Conservation (phyloP, 345 rosid genomes). For the Populus deltoides region DNA sequence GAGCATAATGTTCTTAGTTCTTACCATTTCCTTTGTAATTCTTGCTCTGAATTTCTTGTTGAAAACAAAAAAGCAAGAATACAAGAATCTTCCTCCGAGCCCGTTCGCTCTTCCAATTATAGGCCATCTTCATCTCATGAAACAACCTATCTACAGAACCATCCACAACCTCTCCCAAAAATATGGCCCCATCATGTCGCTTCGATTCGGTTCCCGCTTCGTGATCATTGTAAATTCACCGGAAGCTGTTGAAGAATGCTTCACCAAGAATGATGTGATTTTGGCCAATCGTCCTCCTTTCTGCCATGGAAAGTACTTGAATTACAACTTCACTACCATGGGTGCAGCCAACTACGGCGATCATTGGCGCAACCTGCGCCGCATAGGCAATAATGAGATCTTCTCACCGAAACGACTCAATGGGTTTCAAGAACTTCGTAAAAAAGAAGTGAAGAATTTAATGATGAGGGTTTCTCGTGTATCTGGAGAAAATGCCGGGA, state of each 20-base stretch:
- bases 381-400: slow-evolving; percentile 41
- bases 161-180: slow-evolving; percentile 15
- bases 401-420: slow-evolving; percentile 52
- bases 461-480: slow-evolving; percentile 31
- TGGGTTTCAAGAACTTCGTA: slow-evolving; percentile 25
- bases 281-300: slow-evolving; percentile 43
- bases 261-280: slow-evolving; percentile 45
- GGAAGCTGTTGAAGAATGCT: slow-evolving; percentile 44
- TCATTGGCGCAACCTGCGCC: slow-evolving; percentile 68
- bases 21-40: slow-evolving; percentile 8
- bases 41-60: slow-evolving; percentile 16
- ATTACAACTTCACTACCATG: slow-evolving; percentile 40
- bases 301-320: slow-evolving; percentile 32
- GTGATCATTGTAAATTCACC: slow-evolving; percentile 36
- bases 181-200: slow-evolving; percentile 42
- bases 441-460: slow-evolving; percentile 45
- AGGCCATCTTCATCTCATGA: slow-evolving; percentile 56
- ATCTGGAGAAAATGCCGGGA: not conserved
- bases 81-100: slow-evolving; percentile 43
- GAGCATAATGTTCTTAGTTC: not conserved
- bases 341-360: slow-evolving; percentile 46
- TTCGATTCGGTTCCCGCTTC: slow-evolving; percentile 36
- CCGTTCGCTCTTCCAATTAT: slow-evolving; percentile 47
- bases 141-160: slow-evolving; percentile 36
- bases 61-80: not conserved